A percentile compares a stretch with the other conserved stretches of the same genome.
Evolutionary conservation across 2,329 filamentous ascomycete species (phyloP).

Genomic region (Paecilomyces formosus): DNA sequence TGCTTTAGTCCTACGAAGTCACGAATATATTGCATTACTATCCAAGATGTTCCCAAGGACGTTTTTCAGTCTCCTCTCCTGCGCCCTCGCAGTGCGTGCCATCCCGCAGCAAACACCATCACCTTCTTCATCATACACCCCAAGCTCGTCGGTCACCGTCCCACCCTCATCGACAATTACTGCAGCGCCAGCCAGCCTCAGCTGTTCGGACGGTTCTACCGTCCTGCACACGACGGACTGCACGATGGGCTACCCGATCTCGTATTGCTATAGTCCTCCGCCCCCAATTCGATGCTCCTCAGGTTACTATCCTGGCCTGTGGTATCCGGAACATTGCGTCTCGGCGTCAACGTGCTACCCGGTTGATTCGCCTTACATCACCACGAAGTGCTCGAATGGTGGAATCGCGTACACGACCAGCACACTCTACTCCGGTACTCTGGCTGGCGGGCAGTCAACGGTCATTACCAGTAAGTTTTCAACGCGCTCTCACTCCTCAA

Average conservation of each 20-base stretch:
- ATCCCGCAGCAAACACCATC: conserved; percentile 1
- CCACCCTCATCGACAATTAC: conserved; percentile 8
- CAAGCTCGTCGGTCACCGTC: not conserved
- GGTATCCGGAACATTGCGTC: conserved; percentile 18
- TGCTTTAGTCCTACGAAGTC: not conserved
- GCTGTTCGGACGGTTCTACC: conserved; percentile 12
- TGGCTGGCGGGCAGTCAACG: conserved; percentile 12
- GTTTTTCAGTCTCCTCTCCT: not conserved
- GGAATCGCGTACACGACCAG: conserved; percentile 11
- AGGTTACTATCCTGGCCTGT: conserved; percentile 16
- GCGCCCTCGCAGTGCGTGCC: not conserved
- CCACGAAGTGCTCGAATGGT: conserved; percentile 17
- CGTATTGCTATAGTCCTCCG: conserved; percentile 13
- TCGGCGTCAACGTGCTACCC: conserved; percentile 15
- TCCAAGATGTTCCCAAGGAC: not conserved
- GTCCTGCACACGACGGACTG: conserved; percentile 18
- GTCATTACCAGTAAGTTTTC: conserved; percentile 11
- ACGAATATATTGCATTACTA: not conserved
- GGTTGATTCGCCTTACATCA: conserved; percentile 14
- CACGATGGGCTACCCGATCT: conserved; percentile 15
- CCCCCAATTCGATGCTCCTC: conserved; percentile 11
- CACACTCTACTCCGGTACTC: conserved; percentile 13
- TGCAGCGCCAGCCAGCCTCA: conserved; percentile 5
- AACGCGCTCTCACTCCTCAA: not conserved
- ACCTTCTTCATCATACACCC: conserved; percentile 7